Conservation (phyloP, 371 early-diverging fungal genomes). For the Saksenaea vasiformis region DNA sequence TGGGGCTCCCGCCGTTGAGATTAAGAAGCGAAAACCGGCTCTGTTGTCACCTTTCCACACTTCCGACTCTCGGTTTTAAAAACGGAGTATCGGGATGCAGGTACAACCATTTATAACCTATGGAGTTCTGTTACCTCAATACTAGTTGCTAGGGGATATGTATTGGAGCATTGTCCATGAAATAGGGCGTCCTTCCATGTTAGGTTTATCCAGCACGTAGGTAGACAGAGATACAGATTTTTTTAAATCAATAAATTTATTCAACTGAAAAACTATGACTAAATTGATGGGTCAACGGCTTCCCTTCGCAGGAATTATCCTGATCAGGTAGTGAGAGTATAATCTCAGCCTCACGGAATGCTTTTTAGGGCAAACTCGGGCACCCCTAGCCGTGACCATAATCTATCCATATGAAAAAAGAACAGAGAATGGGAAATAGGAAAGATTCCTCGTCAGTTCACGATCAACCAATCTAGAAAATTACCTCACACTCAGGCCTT, state of each 20-base stretch:
- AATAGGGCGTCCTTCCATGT: too few species aligned
- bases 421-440: neutral
- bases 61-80: too few species aligned
- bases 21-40: too few species aligned
- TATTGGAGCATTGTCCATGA: too few species aligned
- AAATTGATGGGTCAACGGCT: constrained; percentile 35
- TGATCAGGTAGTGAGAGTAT: constrained; percentile 62
- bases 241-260: neutral
- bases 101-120: too few species aligned
- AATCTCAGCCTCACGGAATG: constrained; percentile 46
- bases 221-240: too few species aligned
- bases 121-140: too few species aligned
- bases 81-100: too few species aligned
- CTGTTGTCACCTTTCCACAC: too few species aligned
- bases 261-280: neutral
- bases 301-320: constrained; percentile 62
- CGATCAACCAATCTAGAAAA: neutral
- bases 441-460: neutral
- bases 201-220: too few species aligned
- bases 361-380: constrained; percentile 19
- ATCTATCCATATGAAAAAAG: neutral
- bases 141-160: too few species aligned
- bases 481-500: constrained; percentile 12
- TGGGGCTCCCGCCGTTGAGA: too few species aligned
- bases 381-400: constrained; percentile 51